These are phyloP conservation scores for Lentinula sp. DNA, from an alignment of 768 basidiomycete genomes.

Conservation along the genomic window DNA sequence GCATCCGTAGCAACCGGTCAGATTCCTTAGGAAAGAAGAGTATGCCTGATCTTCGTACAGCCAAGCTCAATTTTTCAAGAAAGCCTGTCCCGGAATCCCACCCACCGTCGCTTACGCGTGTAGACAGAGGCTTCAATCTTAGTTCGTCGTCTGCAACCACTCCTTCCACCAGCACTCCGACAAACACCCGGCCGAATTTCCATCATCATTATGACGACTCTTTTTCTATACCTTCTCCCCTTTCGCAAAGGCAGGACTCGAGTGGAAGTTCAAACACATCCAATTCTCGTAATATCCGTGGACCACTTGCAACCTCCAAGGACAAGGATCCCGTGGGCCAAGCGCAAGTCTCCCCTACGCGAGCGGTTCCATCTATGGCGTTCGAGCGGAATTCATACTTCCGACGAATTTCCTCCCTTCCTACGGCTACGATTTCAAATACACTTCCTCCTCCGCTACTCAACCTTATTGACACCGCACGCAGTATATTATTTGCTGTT, in stretches of 20 bases:
- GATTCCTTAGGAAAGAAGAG: constrained; percentile 65
- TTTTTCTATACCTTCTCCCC: constrained; percentile 29
- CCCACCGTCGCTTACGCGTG: constrained; percentile 2
- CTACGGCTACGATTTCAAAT: constrained; percentile 50
- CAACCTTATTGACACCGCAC: constrained; percentile 77
- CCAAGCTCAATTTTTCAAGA: constrained; percentile 31
- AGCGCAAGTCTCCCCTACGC: constrained; percentile 30
- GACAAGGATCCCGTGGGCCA: constrained; percentile 23
- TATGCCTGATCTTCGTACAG: constrained; percentile 72
- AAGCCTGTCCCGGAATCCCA: constrained; percentile 18
- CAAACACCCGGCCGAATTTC: constrained; percentile 8
- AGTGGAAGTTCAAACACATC: constrained; percentile 27
- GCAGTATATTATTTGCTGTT: constrained; percentile 87
- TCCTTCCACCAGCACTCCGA: constrained; percentile 9
- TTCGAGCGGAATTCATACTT: constrained; percentile 91
- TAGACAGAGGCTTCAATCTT: background rate
- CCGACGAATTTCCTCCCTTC: constrained; percentile 79
- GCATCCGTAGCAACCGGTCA: constrained; percentile 25
- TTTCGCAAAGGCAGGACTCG: constrained; percentile 42
- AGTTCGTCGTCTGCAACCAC: background rate
- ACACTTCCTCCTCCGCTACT: constrained; percentile 66
- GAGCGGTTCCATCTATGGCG: constrained; percentile 55
- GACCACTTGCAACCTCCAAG: constrained; percentile 9
- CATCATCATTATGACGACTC: constrained; percentile 18
- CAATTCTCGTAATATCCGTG: constrained; percentile 13